Base-by-base conservation (phyloP, 2,329 filamentous ascomycete genomes). In the Calycina marina region DNA sequence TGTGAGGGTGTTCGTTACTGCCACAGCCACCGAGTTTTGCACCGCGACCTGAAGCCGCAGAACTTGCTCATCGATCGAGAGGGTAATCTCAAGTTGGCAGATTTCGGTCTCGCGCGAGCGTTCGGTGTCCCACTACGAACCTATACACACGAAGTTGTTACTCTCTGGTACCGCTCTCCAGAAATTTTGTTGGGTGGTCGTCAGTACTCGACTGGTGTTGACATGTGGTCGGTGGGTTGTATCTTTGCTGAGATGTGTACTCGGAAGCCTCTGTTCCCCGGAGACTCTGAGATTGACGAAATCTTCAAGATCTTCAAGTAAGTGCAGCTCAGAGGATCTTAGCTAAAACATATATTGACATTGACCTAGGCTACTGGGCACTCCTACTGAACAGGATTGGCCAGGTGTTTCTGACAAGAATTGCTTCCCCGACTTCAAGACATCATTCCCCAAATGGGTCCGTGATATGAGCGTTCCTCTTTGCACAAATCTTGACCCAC, bases 201-300 rank as follows among this genome's bases (percentile, higher is more conserved):
- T 32, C 84, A 93, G 56, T 93, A 93, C 61, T 90, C 82, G 10
- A 93, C 85, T 10, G 85, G 85, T 36, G 84, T 93, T 25, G 85
- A 93, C 52, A 93, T 93, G 81, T 93, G 85, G 85, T 90, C 82
- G 18, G 77, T 86, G 30, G 85, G 85, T 40, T 90, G 84, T 56
- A 93, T 93, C 57, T 93, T 93, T 56, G 85, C 86, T 6, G 85
- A 93, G 58, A 93, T 93, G 86, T 92, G 83, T 59, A 93, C 85
- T 2, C 73, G 83, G 49, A 93, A 92, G 60, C 84, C 85, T 4
- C 65, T 93, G 26, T 93, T 93, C 63, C 84, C 85, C 9, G 85
- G 85, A 37, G 85, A 93, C 54, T 90, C 82, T 4, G 83, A 92
- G 54, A 92, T 92, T 57, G 83, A 92, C 51, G 83, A 92, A 58